Conservation (phyloP, 768 basidiomycete species). For the Panaeolus papilionaceus region DNA sequence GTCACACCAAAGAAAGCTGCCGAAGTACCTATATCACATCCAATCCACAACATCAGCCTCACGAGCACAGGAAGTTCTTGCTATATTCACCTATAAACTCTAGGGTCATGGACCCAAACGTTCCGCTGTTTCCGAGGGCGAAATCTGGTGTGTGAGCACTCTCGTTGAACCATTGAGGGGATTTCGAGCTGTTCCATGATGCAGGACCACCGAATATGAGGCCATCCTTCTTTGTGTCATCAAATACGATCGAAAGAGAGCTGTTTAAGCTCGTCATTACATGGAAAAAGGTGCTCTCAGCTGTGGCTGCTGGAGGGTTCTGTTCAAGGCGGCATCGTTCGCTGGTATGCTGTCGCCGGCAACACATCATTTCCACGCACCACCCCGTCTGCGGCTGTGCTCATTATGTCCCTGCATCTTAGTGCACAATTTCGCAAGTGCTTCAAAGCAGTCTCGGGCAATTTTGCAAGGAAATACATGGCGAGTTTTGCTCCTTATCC, state of each 20-base stretch:
- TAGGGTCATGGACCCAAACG: slow-evolving; percentile 23
- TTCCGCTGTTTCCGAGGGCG: slow-evolving; percentile 18
- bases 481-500: too few species aligned
- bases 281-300: neutral
- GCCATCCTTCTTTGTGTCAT: slow-evolving; percentile 25
- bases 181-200: slow-evolving; percentile 22
- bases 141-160: slow-evolving; percentile 24
- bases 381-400: neutral
- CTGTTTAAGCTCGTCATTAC: neutral
- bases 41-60: neutral
- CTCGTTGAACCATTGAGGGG: slow-evolving; percentile 29
- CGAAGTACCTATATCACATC: slow-evolving; percentile 28
- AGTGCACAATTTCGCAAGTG: too few species aligned
- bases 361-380: neutral
- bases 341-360: neutral
- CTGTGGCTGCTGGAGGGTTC: too few species aligned
- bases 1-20: slow-evolving; percentile 33
- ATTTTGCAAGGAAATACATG: too few species aligned
- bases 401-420: neutral
- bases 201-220: slow-evolving; percentile 23
- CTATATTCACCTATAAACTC: slow-evolving; percentile 27
- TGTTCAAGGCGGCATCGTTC: neutral
- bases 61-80: neutral
- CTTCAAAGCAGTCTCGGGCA: too few species aligned
- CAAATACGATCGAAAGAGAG: slow-evolving; percentile 25